Evolutionary conservation across 352 stramenopile genomes (phyloP), one percentile per base, ranked within the genome.

Genomic region (Globisporangium spiculum): DNA sequence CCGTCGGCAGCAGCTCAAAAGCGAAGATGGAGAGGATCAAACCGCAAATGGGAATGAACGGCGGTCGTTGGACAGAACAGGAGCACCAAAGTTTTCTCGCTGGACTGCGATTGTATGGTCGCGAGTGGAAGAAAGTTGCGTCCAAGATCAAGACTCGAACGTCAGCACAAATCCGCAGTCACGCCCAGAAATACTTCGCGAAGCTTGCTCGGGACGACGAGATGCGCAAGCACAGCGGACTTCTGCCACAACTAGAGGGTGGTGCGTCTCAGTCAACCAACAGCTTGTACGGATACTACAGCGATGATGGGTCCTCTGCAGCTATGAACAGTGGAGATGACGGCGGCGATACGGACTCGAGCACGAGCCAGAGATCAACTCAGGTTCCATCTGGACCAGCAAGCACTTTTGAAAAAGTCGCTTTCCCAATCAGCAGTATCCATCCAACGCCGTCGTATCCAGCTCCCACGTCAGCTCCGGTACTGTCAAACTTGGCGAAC

Each of bases 121-220:
- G 97, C 52, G 94, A 99, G 74, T 99, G 97, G 97, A 99, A 99
- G 75, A 98, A 98, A 79, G 86, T 96, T 18, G 88, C 88, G n/a
- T 86, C 82, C 58, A 94, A 93, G 73, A 94, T 96, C 67, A 93
- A 93, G 74, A 94, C 88, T 2, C 83, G 88, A n/a, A 94, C 86
- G 52, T 93, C 88, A 14, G 88, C 86, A 27, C 88, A 94, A 69
- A 94, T 94, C 55, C 85, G 86, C 20, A 94, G 83, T 60, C 86
- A 94, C 65, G 86, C 86, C 8, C 86, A 96, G 69, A 96, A 96
- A 66, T 96, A 96, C 64, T 96, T 96, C 71, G 86, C 86, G 22
- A 96, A 94, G 60, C 80, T 96, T 14, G 82, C 88, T 2, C 87
- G 88, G 12, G 88, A 96, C 60, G 82, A 91, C 27, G 81, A 93